phyloP scores from a whole-genome alignment of 2,329 filamentous ascomycete species.

The Aureobasidium lini region DNA sequence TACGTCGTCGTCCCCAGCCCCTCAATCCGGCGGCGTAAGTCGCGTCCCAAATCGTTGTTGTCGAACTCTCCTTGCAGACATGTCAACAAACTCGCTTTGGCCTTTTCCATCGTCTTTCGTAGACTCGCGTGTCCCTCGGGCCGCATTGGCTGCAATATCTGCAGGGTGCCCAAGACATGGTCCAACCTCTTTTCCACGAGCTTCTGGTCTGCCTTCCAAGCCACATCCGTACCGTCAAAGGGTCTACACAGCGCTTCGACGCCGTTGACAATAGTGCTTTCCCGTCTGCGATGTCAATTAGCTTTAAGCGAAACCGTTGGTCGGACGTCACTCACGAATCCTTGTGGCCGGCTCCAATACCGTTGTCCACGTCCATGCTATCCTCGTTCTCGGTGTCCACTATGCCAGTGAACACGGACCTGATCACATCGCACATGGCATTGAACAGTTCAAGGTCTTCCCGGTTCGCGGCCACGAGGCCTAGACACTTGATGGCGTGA shows the following conservation, averaged over 20 bases:
- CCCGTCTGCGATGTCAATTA: neutral
- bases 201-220: neutral
- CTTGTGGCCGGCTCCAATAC: slow-evolving; percentile 34
- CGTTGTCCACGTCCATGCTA: slow-evolving; percentile 61
- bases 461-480: slow-evolving; percentile 61
- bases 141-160: slow-evolving; percentile 5
- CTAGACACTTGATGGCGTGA: slow-evolving; percentile 64
- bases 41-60: neutral
- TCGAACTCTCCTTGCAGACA: neutral
- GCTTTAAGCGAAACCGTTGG: neutral
- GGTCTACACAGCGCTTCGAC: slow-evolving; percentile 11
- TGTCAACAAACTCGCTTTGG: neutral
- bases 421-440: slow-evolving; percentile 58
- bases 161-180: slow-evolving; percentile 2
- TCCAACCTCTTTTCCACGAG: neutral
- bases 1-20: slow-evolving; percentile 1
- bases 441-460: slow-evolving; percentile 63
- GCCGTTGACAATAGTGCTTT: slow-evolving; percentile 5
- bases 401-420: slow-evolving; percentile 51
- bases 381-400: slow-evolving; percentile 46
- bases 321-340: slow-evolving; percentile 21
- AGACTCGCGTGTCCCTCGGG: neutral
- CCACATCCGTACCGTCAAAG: neutral
- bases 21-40: neutral
- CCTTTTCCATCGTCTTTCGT: slow-evolving; percentile 2